Conservation (phyloP, 2,329 filamentous ascomycete species). For the Verticillium nonalfalfae region DNA sequence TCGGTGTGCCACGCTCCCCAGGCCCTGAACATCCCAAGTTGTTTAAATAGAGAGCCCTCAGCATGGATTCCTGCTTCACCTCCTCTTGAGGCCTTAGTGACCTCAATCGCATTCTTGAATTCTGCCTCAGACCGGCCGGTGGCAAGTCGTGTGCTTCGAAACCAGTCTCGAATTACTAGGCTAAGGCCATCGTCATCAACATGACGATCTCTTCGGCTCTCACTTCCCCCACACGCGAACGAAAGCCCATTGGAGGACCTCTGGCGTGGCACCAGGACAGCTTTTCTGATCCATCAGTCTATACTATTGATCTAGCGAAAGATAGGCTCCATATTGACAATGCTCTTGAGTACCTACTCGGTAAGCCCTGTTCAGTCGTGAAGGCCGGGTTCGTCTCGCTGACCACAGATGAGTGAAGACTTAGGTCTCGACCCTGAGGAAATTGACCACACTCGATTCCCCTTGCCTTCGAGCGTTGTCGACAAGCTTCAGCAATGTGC, state of each 20-base stretch:
- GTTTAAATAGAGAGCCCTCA: neutral
- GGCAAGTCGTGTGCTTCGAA: neutral
- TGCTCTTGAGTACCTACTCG: neutral
- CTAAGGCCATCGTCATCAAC: neutral
- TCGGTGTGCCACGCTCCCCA: neutral
- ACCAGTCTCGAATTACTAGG: neutral
- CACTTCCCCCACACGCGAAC: neutral
- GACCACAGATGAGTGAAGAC: constrained; percentile 9
- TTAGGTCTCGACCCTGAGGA: constrained; percentile 29
- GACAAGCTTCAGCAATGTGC: constrained; percentile 25
- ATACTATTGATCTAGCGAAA: neutral
- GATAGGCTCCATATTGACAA: neutral
- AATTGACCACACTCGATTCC: constrained; percentile 29
- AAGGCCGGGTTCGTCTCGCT: neutral
- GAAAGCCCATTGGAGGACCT: neutral
- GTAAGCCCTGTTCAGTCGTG: neutral
- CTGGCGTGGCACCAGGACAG: neutral
- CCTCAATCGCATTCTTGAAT: neutral
- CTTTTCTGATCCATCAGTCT: neutral
- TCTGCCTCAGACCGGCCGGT: too few relatives aligned
- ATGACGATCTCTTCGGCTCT: neutral
- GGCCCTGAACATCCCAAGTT: neutral
- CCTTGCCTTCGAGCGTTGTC: constrained; percentile 26
- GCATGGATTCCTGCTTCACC: neutral
- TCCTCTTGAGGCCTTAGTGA: too few relatives aligned